phyloP scores from a whole-genome alignment of 108 stramenopile genomes.

The Craspedostauros australis region DNA sequence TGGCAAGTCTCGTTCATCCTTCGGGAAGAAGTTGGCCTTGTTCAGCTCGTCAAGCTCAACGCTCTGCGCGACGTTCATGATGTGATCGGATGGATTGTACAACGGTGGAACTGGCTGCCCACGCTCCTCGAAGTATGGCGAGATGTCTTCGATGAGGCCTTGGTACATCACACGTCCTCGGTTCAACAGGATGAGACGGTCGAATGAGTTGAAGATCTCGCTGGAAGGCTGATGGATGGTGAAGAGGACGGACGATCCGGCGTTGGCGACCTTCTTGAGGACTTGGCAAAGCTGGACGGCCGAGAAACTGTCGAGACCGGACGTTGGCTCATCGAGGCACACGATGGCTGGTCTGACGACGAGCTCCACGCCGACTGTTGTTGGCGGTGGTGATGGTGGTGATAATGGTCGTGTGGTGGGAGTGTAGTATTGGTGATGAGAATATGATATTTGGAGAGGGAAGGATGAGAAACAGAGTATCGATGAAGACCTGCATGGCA shows the following conservation, averaged over 20 bases:
- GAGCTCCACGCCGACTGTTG: slow-evolving; percentile 65
- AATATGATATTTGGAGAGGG: no score
- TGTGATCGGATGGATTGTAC: slow-evolving; percentile 79
- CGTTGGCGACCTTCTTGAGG: slow-evolving; percentile 56
- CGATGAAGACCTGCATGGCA: no score
- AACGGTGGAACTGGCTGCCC: slow-evolving; percentile 58
- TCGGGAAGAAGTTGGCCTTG: slow-evolving; percentile 30
- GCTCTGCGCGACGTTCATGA: slow-evolving; percentile 60
- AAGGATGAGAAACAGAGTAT: no score
- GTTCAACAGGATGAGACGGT: slow-evolving; percentile 47
- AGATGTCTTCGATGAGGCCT: slow-evolving; percentile 27
- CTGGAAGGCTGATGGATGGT: slow-evolving; percentile 77
- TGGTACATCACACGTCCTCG: slow-evolving; percentile 44
- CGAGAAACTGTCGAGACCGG: slow-evolving; percentile 58
- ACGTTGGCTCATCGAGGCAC: slow-evolving; percentile 58
- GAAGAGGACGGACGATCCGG: slow-evolving; percentile 52
- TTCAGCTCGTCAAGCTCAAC: slow-evolving; percentile 32
- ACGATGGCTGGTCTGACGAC: slow-evolving; percentile 50
- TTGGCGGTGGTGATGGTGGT: no score
- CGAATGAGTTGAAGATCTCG: slow-evolving; percentile 52
- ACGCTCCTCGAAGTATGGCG: slow-evolving; percentile 39
- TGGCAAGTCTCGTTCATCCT: slow-evolving; percentile 21
- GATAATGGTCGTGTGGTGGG: no score
- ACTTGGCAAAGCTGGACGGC: slow-evolving; percentile 55
- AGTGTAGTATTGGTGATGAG: no score